Evolutionary conservation across 2,329 filamentous ascomycete species (phyloP), one percentile per base, ranked within the genome.

Genomic region (Uncinocarpus reesii): DNA sequence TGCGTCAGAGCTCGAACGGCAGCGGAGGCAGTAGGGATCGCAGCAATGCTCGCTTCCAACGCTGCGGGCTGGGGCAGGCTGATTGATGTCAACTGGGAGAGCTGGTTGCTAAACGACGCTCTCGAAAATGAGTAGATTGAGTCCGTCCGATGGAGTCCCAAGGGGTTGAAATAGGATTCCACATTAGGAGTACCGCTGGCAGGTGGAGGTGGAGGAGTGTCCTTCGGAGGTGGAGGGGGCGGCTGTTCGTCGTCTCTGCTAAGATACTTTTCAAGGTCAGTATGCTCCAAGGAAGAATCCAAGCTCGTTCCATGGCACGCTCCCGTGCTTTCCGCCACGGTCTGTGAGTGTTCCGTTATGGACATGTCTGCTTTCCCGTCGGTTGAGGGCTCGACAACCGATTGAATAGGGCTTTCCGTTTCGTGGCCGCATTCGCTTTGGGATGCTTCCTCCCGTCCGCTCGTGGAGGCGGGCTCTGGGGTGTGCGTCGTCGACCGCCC

Each of bases 51-150:
- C 54, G 81, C 84, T 23, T 87, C 86, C 18, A 98, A 74, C 0
- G 86, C 83, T 36, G 83, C 81, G 45, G 90, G 86, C 63, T 94
- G 84, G 1, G 92, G 92, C 1, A 96, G 76, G 58, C 87, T 83
- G 50, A 96, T 81, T 15, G 88, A 88, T 0, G 89, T 96, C 54
- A 98, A 74, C 64, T 95, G 88, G 41, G 86, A 86, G 46, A 96
- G 79, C 65, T 96, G 92, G 59, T 86, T 93, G 54, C 87, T 86
- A 65, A 98, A 95, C 5, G 90, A 95, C 28, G 84, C 84, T 37
- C 90, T 80, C 1, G 88, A 95, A 50, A 98, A 77, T 1, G 92
- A 95, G 67, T 94, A 95, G 56, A 96, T 88, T 29, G 90, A 96
- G 35, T 85, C 85, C 2, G 88, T 76, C 10, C 88, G 78, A 18